Base-by-base conservation (phyloP, 768 basidiomycete species). In the Leccinum boreale region DNA sequence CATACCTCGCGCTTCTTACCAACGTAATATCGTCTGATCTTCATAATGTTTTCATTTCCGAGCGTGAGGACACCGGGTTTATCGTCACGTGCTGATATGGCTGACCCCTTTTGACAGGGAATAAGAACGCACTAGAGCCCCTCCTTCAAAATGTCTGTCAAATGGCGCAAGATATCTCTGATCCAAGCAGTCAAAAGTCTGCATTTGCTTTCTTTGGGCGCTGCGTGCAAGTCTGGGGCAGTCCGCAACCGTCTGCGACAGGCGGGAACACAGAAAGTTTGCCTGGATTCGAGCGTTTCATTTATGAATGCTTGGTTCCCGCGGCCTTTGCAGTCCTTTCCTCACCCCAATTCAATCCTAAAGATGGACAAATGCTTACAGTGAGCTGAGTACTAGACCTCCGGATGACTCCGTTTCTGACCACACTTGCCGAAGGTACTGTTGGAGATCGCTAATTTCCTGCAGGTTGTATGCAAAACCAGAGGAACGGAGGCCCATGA, bases 251-350 rank as follows among this genome's bases (percentile, higher is more conserved):
- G 42, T 62, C 75, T 26, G 52, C 67, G 23, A 47, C 67, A 3
- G 61, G 65, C 3, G 72, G 78, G 21, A 76, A 77, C 51, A 76
- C 77, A 15, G 60, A 64, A 24, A 75, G 78, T 11, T 73, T 98
- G 46, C 93, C 94, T 11, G 95, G 96, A 1, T 98, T 97, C 63
- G 94, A 98, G 63, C 82, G 84, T 14, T 95, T 95, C 70, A 82
- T 96, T 29, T 98, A 98, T 66, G 89, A 94, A 60, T 83, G 86
- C 12, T 74, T 96, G 33, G 77, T 98, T 52, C 91, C 93, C 11
- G 76, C 85, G 3, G 88, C 87, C 23, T 97, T 99, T 72, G 81
- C 85, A 8, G 84, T 98, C 4, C 84, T 93, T 1, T 86, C 90
- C 11, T 77, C 81, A 9, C 85, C 89, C 0, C 83, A 86, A 42